Base-by-base conservation (phyloP, 2,329 filamentous ascomycete genomes). In the Trichoderma brevicompactum region DNA sequence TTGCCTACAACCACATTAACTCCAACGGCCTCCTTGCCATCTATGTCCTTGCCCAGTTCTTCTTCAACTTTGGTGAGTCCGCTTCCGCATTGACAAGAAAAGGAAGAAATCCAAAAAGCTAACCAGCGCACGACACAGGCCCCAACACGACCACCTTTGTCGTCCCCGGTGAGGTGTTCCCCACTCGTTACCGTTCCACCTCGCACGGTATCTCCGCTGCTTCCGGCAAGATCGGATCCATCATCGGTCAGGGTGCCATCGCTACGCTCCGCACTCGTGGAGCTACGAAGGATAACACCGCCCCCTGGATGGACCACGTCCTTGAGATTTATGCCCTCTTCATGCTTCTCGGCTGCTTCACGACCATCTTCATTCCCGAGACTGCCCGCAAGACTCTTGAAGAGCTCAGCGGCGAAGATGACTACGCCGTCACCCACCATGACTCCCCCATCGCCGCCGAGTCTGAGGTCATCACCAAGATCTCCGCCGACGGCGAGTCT, bases 241-340 rank as follows among this genome's bases (percentile, higher is more conserved):
- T 86, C 73, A 84, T 84, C 66, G 83, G 83, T 60, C 83, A 85
- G 77, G 82, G 83, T 46, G 84, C 85, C 71, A 85, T 87, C 69
- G 81, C 83, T 2, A 83, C 81, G 12, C 80, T 87, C 15, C 79
- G 83, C 55, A 82, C 80, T 10, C 74, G 74, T 13, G 79, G 80
- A n/a, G 81, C 78, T 15, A 78, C 79, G 40, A 65, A 69, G 7
- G 69, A 61, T 2, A 78, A 79, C 68, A 69, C 72, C 0, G 72
- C 75, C 15, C 90, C 89, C 1, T 93, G 90, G 90, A 83, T 93
- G 76, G 83, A 92, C 78, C 90, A 92, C 75, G 89, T 92, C 46
- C 86, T 93, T 73, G 81, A 92, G 81, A 92, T 92, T 71, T 85
- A 83, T 73, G 89, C 89, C 6, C 81, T 91, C 34, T 92, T 94